Base-by-base conservation (phyloP, 352 stramenopile species). In the Phytophthora quininea region DNA sequence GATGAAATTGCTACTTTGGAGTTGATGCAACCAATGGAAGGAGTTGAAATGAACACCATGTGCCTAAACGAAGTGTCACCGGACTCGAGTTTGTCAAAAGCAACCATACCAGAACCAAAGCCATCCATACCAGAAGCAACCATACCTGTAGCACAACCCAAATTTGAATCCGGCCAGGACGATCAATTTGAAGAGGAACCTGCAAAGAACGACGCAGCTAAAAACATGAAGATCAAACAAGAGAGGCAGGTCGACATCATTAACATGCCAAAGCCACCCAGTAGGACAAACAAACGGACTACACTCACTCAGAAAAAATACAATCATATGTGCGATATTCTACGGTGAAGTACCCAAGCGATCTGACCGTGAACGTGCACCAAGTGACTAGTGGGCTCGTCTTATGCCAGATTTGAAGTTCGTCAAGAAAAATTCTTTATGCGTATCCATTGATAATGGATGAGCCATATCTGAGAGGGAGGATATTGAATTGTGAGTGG, bases 361-460 rank as follows among this genome's bases (percentile, higher is more conserved):
- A 40, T 31, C 40, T 69, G 1, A 52, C 38, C n/a, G 62, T 69
- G 2, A 12, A 3, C 8, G 35, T 69, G 11, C 31, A 69, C 9
- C 12, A 61, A 32, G 35, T 69, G 1, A 8, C 58, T 0, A 1
- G 4, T 64, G 49, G 54, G 31, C 48, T 31, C 37, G 54, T 6
- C 38, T 49, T 35, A 60, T 55, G 1, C 15, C 54, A 7, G 60
- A 64, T 40, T 38, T 69, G 5, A 64, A 64, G 24, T 24, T n/a
- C 4, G 48, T 69, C 2, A 33, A 55, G n/a, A 5, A 40, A 64
- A 7, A 69, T 69, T n/a, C 30, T 69, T 29, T 37, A 58, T 4
- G 45, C 27, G 1, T 58, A 69, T 54, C 47, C 43, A 7, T 47
- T 69, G 14, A 55, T 62, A 35, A 33, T 64, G 14, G 54, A 69